Evolutionary conservation across 257 asterid species (phyloP), one percentile per base, ranked within the genome.

Genomic region (Nicotiana paniculata): DNA sequence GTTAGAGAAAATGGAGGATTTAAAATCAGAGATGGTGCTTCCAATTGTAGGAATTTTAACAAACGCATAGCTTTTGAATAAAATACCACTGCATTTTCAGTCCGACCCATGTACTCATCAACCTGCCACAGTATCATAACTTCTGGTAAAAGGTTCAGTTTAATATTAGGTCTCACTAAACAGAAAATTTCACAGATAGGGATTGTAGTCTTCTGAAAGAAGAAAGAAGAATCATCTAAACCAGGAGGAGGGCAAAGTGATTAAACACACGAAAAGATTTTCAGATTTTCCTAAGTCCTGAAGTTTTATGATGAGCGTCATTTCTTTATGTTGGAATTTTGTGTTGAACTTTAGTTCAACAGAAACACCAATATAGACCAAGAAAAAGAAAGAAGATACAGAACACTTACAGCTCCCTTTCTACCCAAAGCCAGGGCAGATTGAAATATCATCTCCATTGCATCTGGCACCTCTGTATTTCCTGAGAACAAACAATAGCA

Each of bases 1-100:
- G 97, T 90, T 48, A 92, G 93, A 70, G 94, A 88, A 79, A 95
- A 93, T 0, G 97, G 97, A 84, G 98, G 98, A 76, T 91, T 95
- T 84, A 94, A 84, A 72, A 89, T 89, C 54, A 94, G 95, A 48
- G 90, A 86, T 1, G 97, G 92, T 16, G 98, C 97, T 88, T 94
- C 98, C 85, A 87, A 94, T 9, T 91, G 90, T 61, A 94, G 87
- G 84, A 94, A 94, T 70, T 55, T 77, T 35, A 94, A 82, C 30
- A 94, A 82, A 61, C 46, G 67, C 81, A 87, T 92, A 9, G 97
- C 98, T 85, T 90, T 94, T 30, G 98, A 89, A 83, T 94, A 92
- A 48, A 66, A 89, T 59, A 63, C 76, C 83, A 85, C 92, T 0
- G 98, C 98, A 9, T 77, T 88, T 83, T 89, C 92, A 4, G 51